A percentile compares a stretch with the other conserved stretches of the same genome.
These are phyloP conservation scores for Colletotrichum australisinense DNA, from an alignment of 2,329 filamentous ascomycete species.

Conservation along the genomic window DNA sequence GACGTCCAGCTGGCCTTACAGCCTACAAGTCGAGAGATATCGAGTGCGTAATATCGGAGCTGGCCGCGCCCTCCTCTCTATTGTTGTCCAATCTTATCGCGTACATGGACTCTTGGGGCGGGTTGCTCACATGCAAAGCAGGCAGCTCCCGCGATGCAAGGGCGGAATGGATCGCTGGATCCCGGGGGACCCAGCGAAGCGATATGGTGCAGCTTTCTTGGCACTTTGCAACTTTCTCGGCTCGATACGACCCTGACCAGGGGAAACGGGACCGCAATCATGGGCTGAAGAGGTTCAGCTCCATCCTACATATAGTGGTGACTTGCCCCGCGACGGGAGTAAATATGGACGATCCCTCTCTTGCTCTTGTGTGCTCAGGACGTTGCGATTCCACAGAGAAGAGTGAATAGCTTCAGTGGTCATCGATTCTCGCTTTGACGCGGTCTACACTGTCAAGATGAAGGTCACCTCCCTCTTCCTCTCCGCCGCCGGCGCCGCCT, in stretches of 20 bases:
- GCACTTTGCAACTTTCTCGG: neutral
- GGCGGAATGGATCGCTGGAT: conserved; percentile 21
- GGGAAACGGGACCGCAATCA: neutral
- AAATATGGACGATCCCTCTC: neutral
- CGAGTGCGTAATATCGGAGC: conserved; percentile 23
- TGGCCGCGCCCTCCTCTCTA: conserved; percentile 12
- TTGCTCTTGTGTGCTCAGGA: conserved; percentile 19
- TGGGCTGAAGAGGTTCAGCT: conserved; percentile 3
- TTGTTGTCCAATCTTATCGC: neutral
- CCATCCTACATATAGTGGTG: conserved; percentile 2
- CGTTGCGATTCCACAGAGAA: conserved; percentile 12
- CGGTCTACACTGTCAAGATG: conserved; percentile 40
- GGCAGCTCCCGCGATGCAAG: conserved; percentile 28
- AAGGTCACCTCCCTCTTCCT: conserved; percentile 44
- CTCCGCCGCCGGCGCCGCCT: conserved; percentile 42
- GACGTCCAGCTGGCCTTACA: neutral
- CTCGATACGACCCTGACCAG: conserved; percentile 4
- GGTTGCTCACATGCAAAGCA: conserved; percentile 20
- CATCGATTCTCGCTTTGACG: neutral
- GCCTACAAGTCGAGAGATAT: neutral
- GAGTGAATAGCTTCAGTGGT: neutral
- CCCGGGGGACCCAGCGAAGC: too few relatives aligned
- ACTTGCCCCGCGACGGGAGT: neutral
- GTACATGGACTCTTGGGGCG: neutral
- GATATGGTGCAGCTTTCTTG: neutral